Percentiles rank a stretch among this genome's conserved stretches.
Evolutionary conservation across 306 rosid genomes (phyloP).

Genomic region (Quillaja saponaria): DNA sequence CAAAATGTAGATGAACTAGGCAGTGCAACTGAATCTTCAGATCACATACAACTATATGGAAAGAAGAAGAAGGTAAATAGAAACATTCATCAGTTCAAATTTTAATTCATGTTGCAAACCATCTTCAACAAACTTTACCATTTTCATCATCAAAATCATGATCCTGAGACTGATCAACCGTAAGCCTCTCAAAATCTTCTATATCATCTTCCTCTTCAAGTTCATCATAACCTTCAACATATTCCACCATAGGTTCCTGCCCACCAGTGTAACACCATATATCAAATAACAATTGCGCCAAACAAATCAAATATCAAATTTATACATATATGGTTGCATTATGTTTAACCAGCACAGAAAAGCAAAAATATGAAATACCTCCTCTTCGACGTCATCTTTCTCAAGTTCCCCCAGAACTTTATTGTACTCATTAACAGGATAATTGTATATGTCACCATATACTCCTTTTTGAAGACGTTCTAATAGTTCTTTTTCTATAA

Average conservation of each 20-base stretch:
- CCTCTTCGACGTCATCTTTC: conserved; percentile 43
- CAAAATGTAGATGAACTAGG: no score
- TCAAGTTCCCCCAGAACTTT: conserved; percentile 51
- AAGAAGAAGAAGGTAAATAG: no score
- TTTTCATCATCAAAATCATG: conserved; percentile 44
- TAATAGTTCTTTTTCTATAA: conserved; percentile 70
- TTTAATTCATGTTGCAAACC: no score
- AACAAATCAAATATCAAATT: no score
- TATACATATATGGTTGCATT: no score
- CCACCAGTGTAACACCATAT: no score
- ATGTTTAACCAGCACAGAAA: neutral
- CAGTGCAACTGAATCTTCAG: no score
- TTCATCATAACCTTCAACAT: conserved; percentile 73
- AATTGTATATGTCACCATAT: conserved; percentile 66
- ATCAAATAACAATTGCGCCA: no score
- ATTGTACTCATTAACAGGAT: conserved; percentile 49
- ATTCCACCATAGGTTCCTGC: conserved; percentile 73
- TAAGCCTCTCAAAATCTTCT: conserved; percentile 70
- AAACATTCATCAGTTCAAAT: no score
- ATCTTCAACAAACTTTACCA: conserved; percentile 43
- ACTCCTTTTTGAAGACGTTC: conserved; percentile 67
- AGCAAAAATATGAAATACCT: conserved; percentile 26
- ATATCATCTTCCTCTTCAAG: conserved; percentile 84
- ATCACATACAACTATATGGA: no score
- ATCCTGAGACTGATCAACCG: conserved; percentile 26